Conservation (phyloP, 208 protist genomes). For the Wallacemonas sp. region DNA sequence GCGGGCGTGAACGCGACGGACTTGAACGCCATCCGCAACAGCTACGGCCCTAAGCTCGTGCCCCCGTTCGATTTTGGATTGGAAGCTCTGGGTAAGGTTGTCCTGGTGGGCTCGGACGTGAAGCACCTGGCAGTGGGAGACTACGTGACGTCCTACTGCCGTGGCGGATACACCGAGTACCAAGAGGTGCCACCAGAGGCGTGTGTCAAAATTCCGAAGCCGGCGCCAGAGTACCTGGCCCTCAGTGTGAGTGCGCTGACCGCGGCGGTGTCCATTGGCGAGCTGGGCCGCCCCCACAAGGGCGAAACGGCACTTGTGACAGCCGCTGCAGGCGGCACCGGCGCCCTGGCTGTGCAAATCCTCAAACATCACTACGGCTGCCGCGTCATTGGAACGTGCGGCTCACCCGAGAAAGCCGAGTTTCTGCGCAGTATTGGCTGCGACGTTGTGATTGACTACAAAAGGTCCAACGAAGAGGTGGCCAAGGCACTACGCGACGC, state of each 20-base stretch:
- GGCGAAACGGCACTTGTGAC: conserved; percentile 54
- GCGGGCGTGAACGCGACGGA: conserved; percentile 44
- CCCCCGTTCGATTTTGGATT: conserved; percentile 35
- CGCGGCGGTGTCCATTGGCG: conserved; percentile 37
- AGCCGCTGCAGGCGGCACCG: conserved; percentile 64
- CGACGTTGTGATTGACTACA: conserved; percentile 60
- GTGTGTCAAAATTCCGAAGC: conserved; percentile 22
- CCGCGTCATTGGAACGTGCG: conserved; percentile 68
- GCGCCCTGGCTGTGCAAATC: conserved; percentile 60
- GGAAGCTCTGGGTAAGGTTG: conserved; percentile 35
- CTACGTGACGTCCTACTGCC: conserved; percentile 27
- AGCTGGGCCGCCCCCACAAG: conserved; percentile 30
- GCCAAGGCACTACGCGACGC: conserved; percentile 20
- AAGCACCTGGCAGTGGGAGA: conserved; percentile 28
- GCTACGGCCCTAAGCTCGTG: conserved; percentile 27
- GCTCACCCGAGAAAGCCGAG: conserved; percentile 41
- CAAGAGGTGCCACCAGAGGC: conserved; percentile 24
- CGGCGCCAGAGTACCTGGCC: conserved; percentile 30
- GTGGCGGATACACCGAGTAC: conserved; percentile 43
- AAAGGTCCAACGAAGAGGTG: conserved; percentile 30
- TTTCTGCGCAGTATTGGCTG: conserved; percentile 51
- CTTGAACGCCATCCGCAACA: conserved; percentile 34
- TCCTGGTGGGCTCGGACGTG: conserved; percentile 20
- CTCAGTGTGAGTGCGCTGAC: conserved; percentile 40
- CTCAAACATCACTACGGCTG: conserved; percentile 52